phyloP scores from a whole-genome alignment of 805 yeast genomes.

The Wickerhamiella allomyrinae region DNA sequence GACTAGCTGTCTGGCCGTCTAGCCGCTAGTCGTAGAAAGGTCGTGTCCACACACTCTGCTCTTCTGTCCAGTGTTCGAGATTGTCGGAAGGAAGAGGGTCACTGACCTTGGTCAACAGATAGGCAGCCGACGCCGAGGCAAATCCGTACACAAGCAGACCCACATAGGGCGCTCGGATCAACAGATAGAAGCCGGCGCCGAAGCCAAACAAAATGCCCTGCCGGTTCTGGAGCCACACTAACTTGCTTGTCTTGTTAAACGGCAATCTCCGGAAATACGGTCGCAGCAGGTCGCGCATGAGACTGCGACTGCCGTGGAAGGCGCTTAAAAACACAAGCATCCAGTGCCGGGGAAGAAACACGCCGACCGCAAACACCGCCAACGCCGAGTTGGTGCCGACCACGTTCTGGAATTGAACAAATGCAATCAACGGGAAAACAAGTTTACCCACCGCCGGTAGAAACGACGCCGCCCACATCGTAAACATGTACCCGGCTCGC shows the following conservation, averaged over 20 bases:
- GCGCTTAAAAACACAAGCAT: slow-evolving; percentile 29
- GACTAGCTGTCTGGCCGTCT: no score
- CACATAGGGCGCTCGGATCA: slow-evolving; percentile 32
- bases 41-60: slow-evolving; percentile 22
- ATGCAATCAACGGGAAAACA: slow-evolving; percentile 31
- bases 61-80: slow-evolving; percentile 21
- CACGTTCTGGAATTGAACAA: slow-evolving; percentile 30
- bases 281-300: slow-evolving; percentile 33
- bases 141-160: slow-evolving; percentile 37
- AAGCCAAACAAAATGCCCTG: slow-evolving; percentile 45
- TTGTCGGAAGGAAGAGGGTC: slow-evolving; percentile 29
- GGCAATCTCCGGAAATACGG: slow-evolving; percentile 39
- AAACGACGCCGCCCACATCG: slow-evolving; percentile 25
- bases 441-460: slow-evolving; percentile 32
- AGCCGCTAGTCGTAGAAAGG: not conserved
- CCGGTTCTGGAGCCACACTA: slow-evolving; percentile 38
- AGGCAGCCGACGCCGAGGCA: slow-evolving; percentile 41
- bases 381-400: slow-evolving; percentile 36
- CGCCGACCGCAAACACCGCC: slow-evolving; percentile 24
- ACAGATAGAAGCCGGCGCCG: slow-evolving; percentile 33
- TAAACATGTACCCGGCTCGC: slow-evolving; percentile 22
- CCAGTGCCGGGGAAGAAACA: slow-evolving; percentile 27
- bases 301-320: slow-evolving; percentile 34
- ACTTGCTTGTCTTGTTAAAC: slow-evolving; percentile 28
- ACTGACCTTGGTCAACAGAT: slow-evolving; percentile 38